phyloP scores from a whole-genome alignment of 2,329 filamentous ascomycete genomes.

The Hymenoscyphus infarciens region DNA sequence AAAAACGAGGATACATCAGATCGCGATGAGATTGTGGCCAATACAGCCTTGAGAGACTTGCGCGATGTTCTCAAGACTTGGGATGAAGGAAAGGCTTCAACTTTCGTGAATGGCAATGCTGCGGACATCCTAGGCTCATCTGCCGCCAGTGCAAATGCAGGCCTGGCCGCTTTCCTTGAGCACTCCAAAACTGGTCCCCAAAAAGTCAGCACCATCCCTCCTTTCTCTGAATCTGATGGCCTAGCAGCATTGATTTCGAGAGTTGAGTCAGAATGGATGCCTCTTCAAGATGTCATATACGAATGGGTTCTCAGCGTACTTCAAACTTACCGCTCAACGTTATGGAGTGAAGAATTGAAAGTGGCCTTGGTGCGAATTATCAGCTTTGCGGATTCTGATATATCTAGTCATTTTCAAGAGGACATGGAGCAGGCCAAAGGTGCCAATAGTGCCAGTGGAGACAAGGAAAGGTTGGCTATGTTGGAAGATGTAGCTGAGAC shows the following conservation, averaged over 20 bases:
- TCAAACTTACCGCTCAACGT: conserved; percentile 48
- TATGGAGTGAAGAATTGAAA: conserved; percentile 59
- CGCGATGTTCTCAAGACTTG: conserved; percentile 37
- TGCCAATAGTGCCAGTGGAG: background rate
- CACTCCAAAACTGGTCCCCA: conserved; percentile 56
- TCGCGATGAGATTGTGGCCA: conserved; percentile 22
- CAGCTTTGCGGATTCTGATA: conserved; percentile 46
- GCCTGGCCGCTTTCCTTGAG: conserved; percentile 60
- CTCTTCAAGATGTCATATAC: conserved; percentile 54
- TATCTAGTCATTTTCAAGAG: conserved; percentile 46
- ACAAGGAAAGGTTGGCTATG: conserved; percentile 35
- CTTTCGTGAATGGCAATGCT: conserved; percentile 32
- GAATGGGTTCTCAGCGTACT: conserved; percentile 54
- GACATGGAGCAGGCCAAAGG: conserved; percentile 37
- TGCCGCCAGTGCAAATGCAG: conserved; percentile 36
- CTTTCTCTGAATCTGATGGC: conserved; percentile 51
- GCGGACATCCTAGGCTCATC: conserved; percentile 34
- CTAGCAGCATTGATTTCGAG: conserved; percentile 49
- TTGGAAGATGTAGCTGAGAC: conserved; percentile 53
- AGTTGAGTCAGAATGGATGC: conserved; percentile 49
- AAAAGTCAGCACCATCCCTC: conserved; percentile 44
- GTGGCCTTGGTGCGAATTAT: conserved; percentile 51
- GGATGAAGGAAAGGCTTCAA: conserved; percentile 39
- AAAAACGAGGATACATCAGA: conserved; percentile 18
- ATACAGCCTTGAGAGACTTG: conserved; percentile 37